Conservation (phyloP, 2,329 filamentous ascomycete genomes). For the Pseudogymnoascus sp. region DNA sequence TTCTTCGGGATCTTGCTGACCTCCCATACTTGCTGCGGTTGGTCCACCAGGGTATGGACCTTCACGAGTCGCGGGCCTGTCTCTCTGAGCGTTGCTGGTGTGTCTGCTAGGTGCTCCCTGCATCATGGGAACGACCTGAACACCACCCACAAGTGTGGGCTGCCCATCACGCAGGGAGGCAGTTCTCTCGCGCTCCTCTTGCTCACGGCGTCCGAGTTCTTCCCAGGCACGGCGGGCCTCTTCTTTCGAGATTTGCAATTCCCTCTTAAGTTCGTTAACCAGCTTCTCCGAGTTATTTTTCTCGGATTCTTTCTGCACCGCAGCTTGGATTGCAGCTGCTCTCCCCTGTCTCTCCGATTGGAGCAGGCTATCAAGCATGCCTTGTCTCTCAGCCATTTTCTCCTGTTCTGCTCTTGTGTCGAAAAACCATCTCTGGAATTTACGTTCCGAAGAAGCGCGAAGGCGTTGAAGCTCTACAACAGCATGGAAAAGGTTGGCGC, state of each 20-base stretch:
- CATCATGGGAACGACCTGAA: conserved; percentile 91
- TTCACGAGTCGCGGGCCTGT: conserved; percentile 39
- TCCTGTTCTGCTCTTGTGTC: conserved; percentile 87
- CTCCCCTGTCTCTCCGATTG: conserved; percentile 64
- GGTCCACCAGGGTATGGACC: conserved; percentile 34
- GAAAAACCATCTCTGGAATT: conserved; percentile 98
- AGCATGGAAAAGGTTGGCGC: conserved; percentile 93
- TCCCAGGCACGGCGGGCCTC: conserved; percentile 96
- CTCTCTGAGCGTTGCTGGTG: conserved; percentile 33
- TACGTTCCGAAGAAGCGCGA: conserved; percentile 88
- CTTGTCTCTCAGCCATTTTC: conserved; percentile 72
- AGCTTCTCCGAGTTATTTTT: conserved; percentile 66
- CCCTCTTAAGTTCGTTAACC: conserved; percentile 83
- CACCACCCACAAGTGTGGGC: conserved; percentile 82
- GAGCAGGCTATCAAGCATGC: conserved; percentile 68
- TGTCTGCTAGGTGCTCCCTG: conserved; percentile 56
- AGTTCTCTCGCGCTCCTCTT: conserved; percentile 84
- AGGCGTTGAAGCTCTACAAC: conserved; percentile 92
- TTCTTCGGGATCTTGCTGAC: conserved; percentile 19
- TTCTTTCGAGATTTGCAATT: conserved; percentile 89
- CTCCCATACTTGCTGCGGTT: conserved; percentile 8
- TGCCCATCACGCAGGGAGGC: conserved; percentile 78
- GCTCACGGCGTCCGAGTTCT: conserved; percentile 84
- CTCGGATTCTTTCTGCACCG: conserved; percentile 60
- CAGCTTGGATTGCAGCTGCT: conserved; percentile 57